Base-by-base conservation (phyloP, 78 protist species). In the Protostelium mycophagum region DNA sequence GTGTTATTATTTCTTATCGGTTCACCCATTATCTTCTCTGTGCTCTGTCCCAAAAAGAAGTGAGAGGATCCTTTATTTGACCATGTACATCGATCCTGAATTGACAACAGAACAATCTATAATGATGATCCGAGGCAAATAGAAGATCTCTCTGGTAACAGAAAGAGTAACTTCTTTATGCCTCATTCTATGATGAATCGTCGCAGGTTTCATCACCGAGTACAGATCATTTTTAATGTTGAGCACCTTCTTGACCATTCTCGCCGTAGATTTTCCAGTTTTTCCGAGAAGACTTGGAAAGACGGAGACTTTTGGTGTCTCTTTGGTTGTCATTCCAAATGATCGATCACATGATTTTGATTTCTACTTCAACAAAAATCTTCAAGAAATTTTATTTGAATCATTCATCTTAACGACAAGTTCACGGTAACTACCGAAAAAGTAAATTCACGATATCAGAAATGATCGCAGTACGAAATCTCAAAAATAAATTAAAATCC, bases 231-330 rank as follows among this genome's bases (percentile, higher is more conserved):
- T 93, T 38, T 83, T 93, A 28, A 93, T 90, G 95, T 28, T 90
- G 28, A 91, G 93, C 38, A 93, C 95, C 1, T 85, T 89, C 86
- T 51, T 93, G 37, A 86, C 93, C 88, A 96, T 96, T n/a, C 39
- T 97, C 0, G 96, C 96, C 34, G 95, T 97, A 31, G 99, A 97
- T 83, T 97, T 96, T 73, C 84, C 63, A 23, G 86, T 91, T 0
- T 97, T 96, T 36, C 97, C 98, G 16, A 93, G 97, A 63, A 87
- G 96, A 63, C 93, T 93, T 1, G 90, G 96, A 36, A 97, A 97
- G 88, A 96, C 98, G 0, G 99, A 97, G 85, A 91, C 91, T 16
- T 95, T 38, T 83, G 99, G 99, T 84, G 84, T 84, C 36, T 96
- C 97, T 28, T 35, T 97, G 16, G 73, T 51, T 5, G 83, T 83